Percentiles rank a stretch among this genome's conserved stretches.
Evolutionary conservation across 2,329 filamentous ascomycete genomes (phyloP).

Genomic region (Scytalidium lignicola): DNA sequence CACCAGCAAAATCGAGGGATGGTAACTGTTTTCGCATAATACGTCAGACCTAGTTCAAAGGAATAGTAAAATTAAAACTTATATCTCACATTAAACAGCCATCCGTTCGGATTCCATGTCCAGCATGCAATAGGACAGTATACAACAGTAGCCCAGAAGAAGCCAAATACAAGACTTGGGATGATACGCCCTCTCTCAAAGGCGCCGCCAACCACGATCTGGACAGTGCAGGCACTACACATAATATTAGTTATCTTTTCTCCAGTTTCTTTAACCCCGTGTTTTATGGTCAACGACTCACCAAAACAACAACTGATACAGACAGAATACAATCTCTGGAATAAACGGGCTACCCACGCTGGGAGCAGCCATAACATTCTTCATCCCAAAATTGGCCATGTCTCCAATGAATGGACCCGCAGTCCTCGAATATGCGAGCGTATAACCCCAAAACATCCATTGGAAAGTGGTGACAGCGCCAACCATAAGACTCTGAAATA

Average conservation of each 20-base stretch:
- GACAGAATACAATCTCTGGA: constrained; percentile 61
- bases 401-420: constrained; percentile 59
- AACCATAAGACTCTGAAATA: constrained; percentile 59
- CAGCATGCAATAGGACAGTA: constrained; percentile 61
- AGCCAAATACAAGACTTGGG: constrained; percentile 58
- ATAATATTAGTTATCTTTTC: not conserved
- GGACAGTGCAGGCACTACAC: constrained; percentile 45
- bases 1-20: constrained; percentile 55
- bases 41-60: constrained; percentile 33
- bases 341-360: constrained; percentile 51
- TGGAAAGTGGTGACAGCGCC: constrained; percentile 50
- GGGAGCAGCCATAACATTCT: constrained; percentile 54
- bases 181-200: constrained; percentile 56
- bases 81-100: constrained; percentile 45
- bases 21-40: constrained; percentile 36
- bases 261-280: no score
- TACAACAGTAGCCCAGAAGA: constrained; percentile 60
- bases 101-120: constrained; percentile 64
- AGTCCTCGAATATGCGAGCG: constrained; percentile 54
- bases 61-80: constrained; percentile 23
- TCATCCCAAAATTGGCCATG: constrained; percentile 56
- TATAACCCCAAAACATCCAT: constrained; percentile 61
- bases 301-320: constrained; percentile 61
- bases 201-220: constrained; percentile 60
- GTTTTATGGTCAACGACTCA: constrained; percentile 17